A percentile compares a stretch with the other conserved stretches of the same genome.
phyloP scores from a whole-genome alignment of 768 basidiomycete genomes.

The Boletus rubropictus region DNA sequence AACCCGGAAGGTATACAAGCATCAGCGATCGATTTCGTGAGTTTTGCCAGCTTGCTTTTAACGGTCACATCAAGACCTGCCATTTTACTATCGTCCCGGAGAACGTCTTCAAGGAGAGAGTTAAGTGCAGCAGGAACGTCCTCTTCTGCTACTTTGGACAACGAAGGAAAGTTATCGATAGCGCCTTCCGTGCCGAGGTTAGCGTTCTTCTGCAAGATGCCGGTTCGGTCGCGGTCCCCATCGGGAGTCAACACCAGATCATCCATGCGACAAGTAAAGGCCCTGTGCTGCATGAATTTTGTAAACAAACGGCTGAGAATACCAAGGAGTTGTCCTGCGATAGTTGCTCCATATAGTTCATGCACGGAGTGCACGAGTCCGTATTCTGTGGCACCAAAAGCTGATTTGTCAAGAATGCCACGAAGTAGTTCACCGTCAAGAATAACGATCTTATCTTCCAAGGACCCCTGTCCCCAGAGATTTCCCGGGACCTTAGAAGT shows the following conservation, averaged over 20 bases:
- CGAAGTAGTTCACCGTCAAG: conserved; percentile 90
- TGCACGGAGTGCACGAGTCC: conserved; percentile 96
- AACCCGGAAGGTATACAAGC: conserved; percentile 81
- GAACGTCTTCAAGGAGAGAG: conserved; percentile 79
- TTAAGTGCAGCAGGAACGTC: conserved; percentile 56
- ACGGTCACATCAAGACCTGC: conserved; percentile 92
- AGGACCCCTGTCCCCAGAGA: conserved; percentile 75
- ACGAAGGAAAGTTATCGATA: conserved; percentile 83
- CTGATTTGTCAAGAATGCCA: conserved; percentile 94
- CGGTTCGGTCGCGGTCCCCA: conserved; percentile 64
- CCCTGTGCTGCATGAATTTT: conserved; percentile 93
- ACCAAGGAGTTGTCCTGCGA: conserved; percentile 87
- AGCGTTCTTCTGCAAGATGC: conserved; percentile 60
- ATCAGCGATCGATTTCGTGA: conserved; percentile 88
- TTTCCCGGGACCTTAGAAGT: conserved; percentile 86
- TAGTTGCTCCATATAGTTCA: conserved; percentile 87
- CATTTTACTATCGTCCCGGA: conserved; percentile 96
- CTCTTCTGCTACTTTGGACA: conserved; percentile 42
- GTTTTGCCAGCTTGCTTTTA: conserved; percentile 76
- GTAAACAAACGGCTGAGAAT: conserved; percentile 93
- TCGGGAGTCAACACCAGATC: conserved; percentile 85
- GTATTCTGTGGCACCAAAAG: conserved; percentile 93
- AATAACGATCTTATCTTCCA: conserved; percentile 84
- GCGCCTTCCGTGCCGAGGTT: conserved; percentile 82
- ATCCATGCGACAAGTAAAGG: conserved; percentile 98